phyloP scores from a whole-genome alignment of 345 rosid species.

The Ceriops zippeliana region DNA sequence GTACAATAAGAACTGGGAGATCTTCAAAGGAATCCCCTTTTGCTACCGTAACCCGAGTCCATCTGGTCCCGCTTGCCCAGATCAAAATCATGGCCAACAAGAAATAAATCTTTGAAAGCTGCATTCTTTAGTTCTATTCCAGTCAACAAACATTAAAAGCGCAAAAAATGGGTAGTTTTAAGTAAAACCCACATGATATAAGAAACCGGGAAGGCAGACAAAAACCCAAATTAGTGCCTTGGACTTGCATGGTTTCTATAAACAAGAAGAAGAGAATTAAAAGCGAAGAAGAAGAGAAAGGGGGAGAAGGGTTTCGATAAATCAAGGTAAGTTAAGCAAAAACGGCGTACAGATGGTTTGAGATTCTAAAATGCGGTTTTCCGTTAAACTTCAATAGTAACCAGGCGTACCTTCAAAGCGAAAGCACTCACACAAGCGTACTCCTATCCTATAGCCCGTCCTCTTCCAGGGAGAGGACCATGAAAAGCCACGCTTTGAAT shows the following conservation, averaged over 20 bases:
- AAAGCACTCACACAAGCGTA: neutral
- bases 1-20: neutral
- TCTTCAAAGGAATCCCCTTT: slow-evolving; percentile 4
- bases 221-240: neutral
- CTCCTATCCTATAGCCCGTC: too few relatives aligned
- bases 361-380: slow-evolving; percentile 21
- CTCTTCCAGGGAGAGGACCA: slow-evolving; percentile 21
- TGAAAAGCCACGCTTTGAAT: slow-evolving; percentile 44
- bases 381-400: slow-evolving; percentile 35
- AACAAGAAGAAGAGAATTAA: slow-evolving; percentile 3
- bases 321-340: neutral
- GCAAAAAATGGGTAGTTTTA: slow-evolving; percentile 1
- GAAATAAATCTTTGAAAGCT: neutral
- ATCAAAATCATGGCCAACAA: neutral
- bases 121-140: neutral
- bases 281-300: neutral
- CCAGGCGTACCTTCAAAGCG: slow-evolving; percentile 23
- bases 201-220: too few relatives aligned
- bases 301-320: neutral
- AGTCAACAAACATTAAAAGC: neutral
- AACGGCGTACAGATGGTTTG: neutral
- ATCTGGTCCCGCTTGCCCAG: neutral
- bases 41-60: neutral
- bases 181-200: slow-evolving; percentile 15
- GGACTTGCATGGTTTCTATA: slow-evolving; percentile 17